Evolutionary conservation across 1,284 basidiomycete genomes (phyloP), one percentile per base, ranked within the genome.

Genomic region (Neolentinus lepideus): DNA sequence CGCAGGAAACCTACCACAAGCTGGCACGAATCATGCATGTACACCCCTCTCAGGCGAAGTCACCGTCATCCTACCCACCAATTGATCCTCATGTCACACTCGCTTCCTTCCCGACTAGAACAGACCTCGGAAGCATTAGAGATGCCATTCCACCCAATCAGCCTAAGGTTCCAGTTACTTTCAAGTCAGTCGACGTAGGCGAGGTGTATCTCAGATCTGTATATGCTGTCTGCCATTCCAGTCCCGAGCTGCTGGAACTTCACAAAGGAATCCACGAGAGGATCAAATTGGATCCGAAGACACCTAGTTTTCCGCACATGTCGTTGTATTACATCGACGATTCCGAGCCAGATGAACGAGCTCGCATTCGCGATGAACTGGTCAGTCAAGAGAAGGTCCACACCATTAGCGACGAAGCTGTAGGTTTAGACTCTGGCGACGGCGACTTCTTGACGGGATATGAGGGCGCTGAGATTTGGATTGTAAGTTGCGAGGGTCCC

Each of bases 61-160:
- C 68, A 0, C 63, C 66, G 25, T 60, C 71, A 50, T 80, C 83
- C 0, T 88, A 83, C 64, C 83, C 84, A 0, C 56, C 61, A 21
- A 83, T 89, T 64, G 64, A 77, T 29, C 85, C 87, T 1, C 88
- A 90, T 66, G 75, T 90, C 61, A 90, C 88, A 1, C 79, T 90
- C 31, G 79, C 77, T 3, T 74, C 78, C 1, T 66, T 83, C 26
- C 75, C 79, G 3, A 60, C 69, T 27, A 56, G 64, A 9, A 61
- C 67, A 16, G 45, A 68, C 22, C 55, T 66, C 0, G 60, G 68
- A 2, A 55, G 63, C 2, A 70, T 85, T 16, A 69, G 72, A 3
- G 64, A 69, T 0, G 68, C 76, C 2, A 66, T 86, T 24, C 73
- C 77, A 1, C 36, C 60, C 10, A 58, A 61, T 24, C 70, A 72